Evolutionary conservation across 192 early-diverging fungal genomes (phyloP).

Genomic region (Spizellomyces sp.): DNA sequence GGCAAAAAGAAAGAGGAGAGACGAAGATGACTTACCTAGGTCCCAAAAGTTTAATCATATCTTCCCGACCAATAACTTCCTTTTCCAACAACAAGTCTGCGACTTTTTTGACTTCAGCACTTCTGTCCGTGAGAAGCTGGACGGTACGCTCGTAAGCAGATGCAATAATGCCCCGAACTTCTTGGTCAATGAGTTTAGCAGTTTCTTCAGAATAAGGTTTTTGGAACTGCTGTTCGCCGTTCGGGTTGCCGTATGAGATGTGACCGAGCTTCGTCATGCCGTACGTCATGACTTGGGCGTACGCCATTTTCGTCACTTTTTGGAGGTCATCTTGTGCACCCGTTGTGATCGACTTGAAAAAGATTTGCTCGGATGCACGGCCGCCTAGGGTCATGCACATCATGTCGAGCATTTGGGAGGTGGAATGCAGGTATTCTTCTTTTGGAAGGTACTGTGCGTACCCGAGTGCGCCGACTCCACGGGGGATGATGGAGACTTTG

Average conservation of each 20-base stretch:
- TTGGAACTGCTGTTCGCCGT: constrained; percentile 74
- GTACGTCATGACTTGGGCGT: constrained; percentile 91
- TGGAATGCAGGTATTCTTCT: constrained; percentile 95
- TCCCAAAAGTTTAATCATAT: constrained; percentile 91
- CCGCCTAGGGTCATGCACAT: constrained; percentile 67
- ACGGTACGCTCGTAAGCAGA: constrained; percentile 83
- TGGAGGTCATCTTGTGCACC: constrained; percentile 98
- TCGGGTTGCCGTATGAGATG: constrained; percentile 74
- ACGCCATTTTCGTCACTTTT: constrained; percentile 96
- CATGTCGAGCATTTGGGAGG: constrained; percentile 83
- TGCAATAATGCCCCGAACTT: constrained; percentile 83
- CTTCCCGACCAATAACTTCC: constrained; percentile 95
- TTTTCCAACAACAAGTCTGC: constrained; percentile 91
- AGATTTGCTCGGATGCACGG: constrained; percentile 80
- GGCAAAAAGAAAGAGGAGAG: neutral
- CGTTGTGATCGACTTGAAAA: constrained; percentile 93
- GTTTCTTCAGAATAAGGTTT: constrained; percentile 98
- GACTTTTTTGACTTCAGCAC: constrained; percentile 86
- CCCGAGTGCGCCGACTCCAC: constrained; percentile 91
- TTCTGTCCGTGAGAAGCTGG: constrained; percentile 82
- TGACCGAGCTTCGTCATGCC: constrained; percentile 95
- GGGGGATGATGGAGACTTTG: constrained; percentile 98
- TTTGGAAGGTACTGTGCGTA: constrained; percentile 99
- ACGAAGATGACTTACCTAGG: constrained; percentile 32
- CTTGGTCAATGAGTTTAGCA: constrained; percentile 90